Base-by-base conservation (phyloP, 192 early-diverging fungal genomes). In the Backusella australiensis region DNA sequence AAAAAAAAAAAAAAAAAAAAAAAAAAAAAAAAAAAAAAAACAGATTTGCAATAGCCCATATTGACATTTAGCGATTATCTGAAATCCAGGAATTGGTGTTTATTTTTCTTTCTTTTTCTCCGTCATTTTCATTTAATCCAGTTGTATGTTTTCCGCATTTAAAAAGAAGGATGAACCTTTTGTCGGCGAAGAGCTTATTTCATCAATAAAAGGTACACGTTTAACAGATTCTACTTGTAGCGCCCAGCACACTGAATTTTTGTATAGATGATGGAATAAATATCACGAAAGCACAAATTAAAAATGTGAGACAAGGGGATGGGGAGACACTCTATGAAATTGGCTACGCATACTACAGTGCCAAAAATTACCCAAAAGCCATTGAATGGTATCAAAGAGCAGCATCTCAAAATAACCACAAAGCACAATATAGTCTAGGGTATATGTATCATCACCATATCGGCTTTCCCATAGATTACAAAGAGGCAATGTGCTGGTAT, bases 391-490 rank as follows among this genome's bases (percentile, higher is more conserved):
- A 86, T 49, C 77, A 77, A 63, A 83, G 78, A 52, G 82, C 80
- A 36, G 82, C 83, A 2, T 79, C 79, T 34, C 82, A 81, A 70
- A 83, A 86, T 36, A 84, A 85, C 63, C 83, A 87, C 38, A 84
- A 87, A 78, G 85, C 87, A 19, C 85, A 83, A 76, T 86, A 90
- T 39, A 86, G 84, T 1, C 81, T 86, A 46, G 86, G 87, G 5
- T 81, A 92, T 85, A 83, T 87, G 59, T 89, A 87, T 46, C 84
- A 89, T 73, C 85, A 89, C 38, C 87, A 87, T 8, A 82, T 88
- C n/a, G 88, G 88, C 41, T 80, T 88, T 17, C 59, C 76, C 9
- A 80, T 77, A 29, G 84, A 89, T 67, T 72, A 81, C 35, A 76
- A 82, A 14, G 77, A 86, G 53, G 89, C 89, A 14, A 82, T 89